Base-by-base conservation (phyloP, 2,329 filamentous ascomycete genomes). In the Colletotrichum destructivum region DNA sequence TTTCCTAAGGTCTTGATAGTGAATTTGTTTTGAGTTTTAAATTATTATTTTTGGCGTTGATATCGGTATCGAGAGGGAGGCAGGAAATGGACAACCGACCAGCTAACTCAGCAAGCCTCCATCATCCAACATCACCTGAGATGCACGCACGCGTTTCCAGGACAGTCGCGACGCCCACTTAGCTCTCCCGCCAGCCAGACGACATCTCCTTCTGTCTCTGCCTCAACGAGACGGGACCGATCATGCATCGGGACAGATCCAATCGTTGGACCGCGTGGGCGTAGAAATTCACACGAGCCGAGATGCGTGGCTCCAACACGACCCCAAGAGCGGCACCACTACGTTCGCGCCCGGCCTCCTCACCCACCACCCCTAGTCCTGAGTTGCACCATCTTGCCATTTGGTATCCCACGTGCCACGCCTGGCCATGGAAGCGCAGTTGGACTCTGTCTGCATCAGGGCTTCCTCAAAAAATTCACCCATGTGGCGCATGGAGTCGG, bases 371-470 rank as follows among this genome's bases (percentile, higher is more conserved):
- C 31, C 26, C 51, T 49, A 44, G 7, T 5, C 1, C 12, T 9
- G 2, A 5, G 38, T 12, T n/a, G 35, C 46, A 23, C 2, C 15
- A 6, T 35, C 21, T 11, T 52, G 16, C 35, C 31, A 13, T 16
- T 31, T 44, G 2, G 31, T 31, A 35, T 60, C n/a, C 64, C 55
- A 66, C 0, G 64, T 66, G 12, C 55, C 46, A 44, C 55, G 64
- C 55, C 55, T 61, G 9, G 16, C 35, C 21, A 66, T 66, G 0
- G 21, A 18, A 44, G 55, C 42, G 7, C 44, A 13, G 3, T 16
- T 21, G 5, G 6, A 9, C n/a, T 44, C 31, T 3, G 75, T 79
- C 23, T 77, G 75, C 49, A 82, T 38, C 35, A 38, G 35, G 35
- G 35, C 35, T 38, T 38, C 35, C 9, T 38, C 8, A 8, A 11